Evolutionary conservation across 164 flowering plant species (phyloP).

Genomic region (Pachysandra terminalis): DNA sequence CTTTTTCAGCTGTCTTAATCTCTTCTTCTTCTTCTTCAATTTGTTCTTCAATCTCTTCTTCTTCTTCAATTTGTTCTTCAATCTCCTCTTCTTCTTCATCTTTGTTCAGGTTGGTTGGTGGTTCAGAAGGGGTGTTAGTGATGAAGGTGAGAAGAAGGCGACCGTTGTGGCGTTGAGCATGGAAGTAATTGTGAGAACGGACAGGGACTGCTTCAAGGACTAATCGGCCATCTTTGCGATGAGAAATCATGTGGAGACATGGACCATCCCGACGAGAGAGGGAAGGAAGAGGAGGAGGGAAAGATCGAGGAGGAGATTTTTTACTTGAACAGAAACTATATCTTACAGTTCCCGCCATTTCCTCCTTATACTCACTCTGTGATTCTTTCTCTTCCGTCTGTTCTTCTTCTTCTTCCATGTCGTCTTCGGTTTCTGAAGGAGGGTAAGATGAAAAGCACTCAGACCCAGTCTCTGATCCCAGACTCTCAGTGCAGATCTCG

Average conservation of each 20-base stretch:
- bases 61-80: conserved; percentile 8
- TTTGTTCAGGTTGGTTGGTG: neutral
- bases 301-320: conserved; percentile 25
- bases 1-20: conserved; percentile 4
- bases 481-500: conserved; percentile 84
- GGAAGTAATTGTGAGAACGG: conserved; percentile 38
- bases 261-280: conserved; percentile 26
- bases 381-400: conserved; percentile 1
- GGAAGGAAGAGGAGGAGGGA: conserved; percentile 76
- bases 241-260: conserved; percentile 31
- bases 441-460: conserved; percentile 55
- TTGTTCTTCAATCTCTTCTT: neutral
- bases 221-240: conserved; percentile 54
- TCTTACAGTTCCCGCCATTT: conserved; percentile 16
- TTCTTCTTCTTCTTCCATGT: conserved; percentile 16
- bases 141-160: conserved; percentile 55
- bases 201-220: conserved; percentile 67
- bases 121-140: conserved; percentile 1
- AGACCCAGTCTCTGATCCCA: conserved; percentile 92
- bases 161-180: conserved; percentile 59
- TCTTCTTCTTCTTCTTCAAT: conserved; percentile 9
- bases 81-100: conserved; percentile 14
- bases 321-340: conserved; percentile 14
- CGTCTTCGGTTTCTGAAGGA: conserved; percentile 33
- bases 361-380: neutral